phyloP scores from a whole-genome alignment of 805 yeast species.

The Saccharomycopsis olivae region DNA sequence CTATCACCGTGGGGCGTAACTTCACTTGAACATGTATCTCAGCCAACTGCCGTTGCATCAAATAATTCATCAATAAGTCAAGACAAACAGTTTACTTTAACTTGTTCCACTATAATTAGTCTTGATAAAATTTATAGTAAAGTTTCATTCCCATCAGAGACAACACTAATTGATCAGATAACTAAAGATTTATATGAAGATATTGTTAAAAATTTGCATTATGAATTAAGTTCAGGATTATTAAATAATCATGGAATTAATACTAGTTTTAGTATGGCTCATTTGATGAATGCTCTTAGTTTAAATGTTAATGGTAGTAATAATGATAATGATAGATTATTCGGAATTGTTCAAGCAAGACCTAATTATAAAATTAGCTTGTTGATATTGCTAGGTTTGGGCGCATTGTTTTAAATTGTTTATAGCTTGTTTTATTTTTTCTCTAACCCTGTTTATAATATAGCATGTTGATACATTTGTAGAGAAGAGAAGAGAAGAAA shows the following conservation, averaged over 20 bases:
- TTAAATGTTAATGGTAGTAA: background rate
- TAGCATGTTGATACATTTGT: too few relatives aligned
- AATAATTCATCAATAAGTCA: background rate
- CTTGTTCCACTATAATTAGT: conserved; percentile 13
- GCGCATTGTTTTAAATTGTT: conserved; percentile 8
- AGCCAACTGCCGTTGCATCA: background rate
- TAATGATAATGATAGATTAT: conserved; percentile 1
- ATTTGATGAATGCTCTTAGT: conserved; percentile 10
- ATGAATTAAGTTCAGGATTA: conserved; percentile 13
- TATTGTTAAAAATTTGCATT: conserved; percentile 11
- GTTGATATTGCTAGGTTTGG: conserved; percentile 12
- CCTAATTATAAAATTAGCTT: conserved; percentile 8
- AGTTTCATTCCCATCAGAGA: conserved; percentile 12
- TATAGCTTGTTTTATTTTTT: background rate
- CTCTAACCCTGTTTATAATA: background rate
- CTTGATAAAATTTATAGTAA: conserved; percentile 14
- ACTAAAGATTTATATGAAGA: conserved; percentile 15
- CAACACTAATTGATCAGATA: conserved; percentile 8
- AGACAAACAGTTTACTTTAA: conserved; percentile 17
- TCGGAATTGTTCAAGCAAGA: conserved; percentile 1
- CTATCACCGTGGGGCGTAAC: conserved; percentile 6
- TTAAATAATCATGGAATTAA: conserved; percentile 1
- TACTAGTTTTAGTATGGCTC: conserved; percentile 6
- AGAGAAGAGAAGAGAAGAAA: too few relatives aligned
- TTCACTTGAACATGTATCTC: background rate